Percentiles rank a stretch among this genome's conserved stretches.
These are phyloP conservation scores for Suillus brevipes DNA, from an alignment of 768 basidiomycete species.

Conservation along the genomic window DNA sequence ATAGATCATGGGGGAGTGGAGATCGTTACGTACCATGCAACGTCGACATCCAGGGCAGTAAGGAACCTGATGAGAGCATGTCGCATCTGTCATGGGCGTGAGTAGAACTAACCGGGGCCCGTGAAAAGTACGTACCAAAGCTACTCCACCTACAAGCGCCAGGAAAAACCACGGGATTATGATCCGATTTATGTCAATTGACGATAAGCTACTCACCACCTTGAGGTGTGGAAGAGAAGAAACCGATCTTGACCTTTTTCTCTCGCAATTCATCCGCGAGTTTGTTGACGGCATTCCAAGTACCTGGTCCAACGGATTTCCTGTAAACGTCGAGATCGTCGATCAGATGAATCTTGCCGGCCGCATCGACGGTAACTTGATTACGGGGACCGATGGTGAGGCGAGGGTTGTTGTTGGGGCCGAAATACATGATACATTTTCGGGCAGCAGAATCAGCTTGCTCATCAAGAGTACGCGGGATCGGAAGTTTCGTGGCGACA, in stretches of 20 bases:
- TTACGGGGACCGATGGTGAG: slow-evolving; percentile 81
- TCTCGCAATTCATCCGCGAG: slow-evolving; percentile 83
- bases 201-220: slow-evolving; percentile 57
- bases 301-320: slow-evolving; percentile 67
- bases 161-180: slow-evolving; percentile 26
- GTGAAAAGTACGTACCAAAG: slow-evolving; percentile 61
- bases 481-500: slow-evolving; percentile 61
- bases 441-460: slow-evolving; percentile 86
- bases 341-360: slow-evolving; percentile 81
- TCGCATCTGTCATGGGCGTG: slow-evolving; percentile 64
- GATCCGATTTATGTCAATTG: slow-evolving; percentile 14
- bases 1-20: slow-evolving; percentile 4
- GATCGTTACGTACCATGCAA: slow-evolving; percentile 63
- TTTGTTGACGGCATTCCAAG: slow-evolving; percentile 81
- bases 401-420: slow-evolving; percentile 81
- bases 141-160: slow-evolving; percentile 74
- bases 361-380: slow-evolving; percentile 86
- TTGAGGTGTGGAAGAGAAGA: slow-evolving; percentile 95
- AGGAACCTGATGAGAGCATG: slow-evolving; percentile 91
- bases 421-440: slow-evolving; percentile 82
- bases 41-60: slow-evolving; percentile 76
- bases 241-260: slow-evolving; percentile 86
- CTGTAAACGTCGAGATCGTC: slow-evolving; percentile 80
- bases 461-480: slow-evolving; percentile 76
- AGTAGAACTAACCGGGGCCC: slow-evolving; percentile 10